phyloP scores from a whole-genome alignment of 306 rosid species.

The Quercus alba region DNA sequence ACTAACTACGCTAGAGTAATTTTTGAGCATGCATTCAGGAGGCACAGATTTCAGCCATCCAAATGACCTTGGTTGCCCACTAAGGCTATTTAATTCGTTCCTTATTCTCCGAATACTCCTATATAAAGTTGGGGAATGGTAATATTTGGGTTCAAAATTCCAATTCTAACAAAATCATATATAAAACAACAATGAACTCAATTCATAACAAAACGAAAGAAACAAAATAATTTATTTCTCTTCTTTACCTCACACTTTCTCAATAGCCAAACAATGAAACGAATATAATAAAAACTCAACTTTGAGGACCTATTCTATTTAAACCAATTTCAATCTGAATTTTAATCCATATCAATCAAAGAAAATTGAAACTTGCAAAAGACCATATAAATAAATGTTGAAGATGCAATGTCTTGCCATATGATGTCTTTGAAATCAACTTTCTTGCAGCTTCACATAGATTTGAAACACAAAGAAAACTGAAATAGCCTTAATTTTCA shows the following conservation, averaged over 20 bases:
- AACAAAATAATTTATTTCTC: neutral
- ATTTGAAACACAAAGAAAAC: too few relatives aligned
- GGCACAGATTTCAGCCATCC: too few relatives aligned
- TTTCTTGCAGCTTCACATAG: too few relatives aligned
- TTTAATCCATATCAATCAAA: neutral
- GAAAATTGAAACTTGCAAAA: too few relatives aligned
- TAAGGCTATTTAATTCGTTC: neutral
- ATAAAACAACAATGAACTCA: neutral
- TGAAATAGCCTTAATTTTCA: too few relatives aligned
- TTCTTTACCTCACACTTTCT: neutral
- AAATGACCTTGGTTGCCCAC: too few relatives aligned
- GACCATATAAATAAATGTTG: too few relatives aligned
- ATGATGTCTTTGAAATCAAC: too few relatives aligned
- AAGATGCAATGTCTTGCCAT: too few relatives aligned
- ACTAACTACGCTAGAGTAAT: too few relatives aligned
- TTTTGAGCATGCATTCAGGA: too few relatives aligned
- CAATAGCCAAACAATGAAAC: neutral
- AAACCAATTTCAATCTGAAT: neutral
- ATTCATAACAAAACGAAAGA: neutral
- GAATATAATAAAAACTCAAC: neutral
- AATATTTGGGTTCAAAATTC: neutral
- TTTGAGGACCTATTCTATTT: neutral
- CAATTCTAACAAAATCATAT: neutral
- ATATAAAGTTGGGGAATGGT: neutral
- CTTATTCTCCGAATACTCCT: constrained; percentile 31